Evolutionary conservation across 805 yeast genomes (phyloP), one percentile per base, ranked within the genome.

Genomic region (Pichia phayaonensis): DNA sequence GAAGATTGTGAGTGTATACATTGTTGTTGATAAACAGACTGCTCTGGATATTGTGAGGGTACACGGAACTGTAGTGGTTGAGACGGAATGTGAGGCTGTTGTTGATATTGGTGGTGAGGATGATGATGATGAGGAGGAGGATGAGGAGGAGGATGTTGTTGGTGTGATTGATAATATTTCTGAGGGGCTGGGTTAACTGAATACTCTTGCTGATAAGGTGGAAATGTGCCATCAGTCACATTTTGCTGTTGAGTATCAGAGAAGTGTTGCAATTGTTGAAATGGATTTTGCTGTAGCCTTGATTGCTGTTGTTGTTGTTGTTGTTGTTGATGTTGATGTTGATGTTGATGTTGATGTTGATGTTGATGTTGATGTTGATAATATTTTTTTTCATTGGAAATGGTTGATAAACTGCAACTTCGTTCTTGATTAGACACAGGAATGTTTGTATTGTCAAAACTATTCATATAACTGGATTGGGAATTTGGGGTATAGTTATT

Each of bases 51-150:
- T 8, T 3, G 34, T 3, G 34, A 29, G 3, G 4, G 34, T 3
- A 29, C 3, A 29, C 12, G 34, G 5, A 29, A 29, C 34, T 29
- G 34, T 13, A 13, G 34, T 29, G 34, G 4, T 29, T 34, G 38
- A n/a, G 16, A 20, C n/a, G 11, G 20, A n/a, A n/a, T 8, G 2
- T 16, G 8, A 5, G 38, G 39, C 24, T 43, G 45, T 16, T 22
- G 39, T 18, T 22, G 45, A 22, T 43, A 34, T 26, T 43, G 45
- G 11, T 4, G 39, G 15, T 22, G 45, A 43, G 38, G 47, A 41
- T 26, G 38, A 16, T 41, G 47, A 20, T 24, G 38, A 4, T 44
- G 44, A n/a, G n/a, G n/a, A n/a, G n/a, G 45, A 43, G 38, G 47
- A 41, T 26, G 38, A 16, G 36, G 47, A 20, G 21, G 38, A 4